Percentiles rank a stretch among this genome's conserved stretches.
Evolutionary conservation across 768 basidiomycete genomes (phyloP).

Genomic region (Butyriboletus loyo): DNA sequence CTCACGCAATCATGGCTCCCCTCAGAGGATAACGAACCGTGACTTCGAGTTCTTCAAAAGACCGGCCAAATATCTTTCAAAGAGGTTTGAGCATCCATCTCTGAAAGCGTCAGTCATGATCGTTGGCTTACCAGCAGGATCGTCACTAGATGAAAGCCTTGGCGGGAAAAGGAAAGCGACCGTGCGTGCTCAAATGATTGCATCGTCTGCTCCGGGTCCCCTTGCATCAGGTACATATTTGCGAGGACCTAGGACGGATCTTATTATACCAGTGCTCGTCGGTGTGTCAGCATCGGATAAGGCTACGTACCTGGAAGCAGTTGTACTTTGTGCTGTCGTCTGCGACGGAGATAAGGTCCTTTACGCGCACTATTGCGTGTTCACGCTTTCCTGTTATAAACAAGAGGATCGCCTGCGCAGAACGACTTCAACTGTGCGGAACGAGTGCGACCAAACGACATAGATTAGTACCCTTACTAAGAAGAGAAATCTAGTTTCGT

Average conservation of each 20-base stretch:
- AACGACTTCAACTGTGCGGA: neutral
- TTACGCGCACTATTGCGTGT: neutral
- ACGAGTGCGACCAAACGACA: no score
- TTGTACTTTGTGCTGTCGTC: neutral
- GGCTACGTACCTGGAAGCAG: neutral
- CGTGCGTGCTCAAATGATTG: neutral
- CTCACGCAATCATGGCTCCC: neutral
- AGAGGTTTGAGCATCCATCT: neutral
- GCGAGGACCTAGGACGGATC: neutral
- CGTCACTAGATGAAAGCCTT: neutral
- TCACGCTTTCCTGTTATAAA: neutral
- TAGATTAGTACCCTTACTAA: neutral
- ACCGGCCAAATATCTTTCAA: neutral
- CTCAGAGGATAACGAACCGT: neutral
- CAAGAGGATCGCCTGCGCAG: neutral
- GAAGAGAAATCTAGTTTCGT: neutral
- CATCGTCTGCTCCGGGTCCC: neutral
- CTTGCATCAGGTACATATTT: neutral
- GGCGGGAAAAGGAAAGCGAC: neutral
- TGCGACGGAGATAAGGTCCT: neutral
- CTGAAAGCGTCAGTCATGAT: neutral
- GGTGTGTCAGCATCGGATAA: neutral
- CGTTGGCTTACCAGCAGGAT: neutral
- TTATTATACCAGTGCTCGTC: no score
- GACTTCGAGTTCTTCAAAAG: conserved; percentile 8